Conservation (phyloP, 108 stramenopile species). For the Cylindrotheca fusiformis region DNA sequence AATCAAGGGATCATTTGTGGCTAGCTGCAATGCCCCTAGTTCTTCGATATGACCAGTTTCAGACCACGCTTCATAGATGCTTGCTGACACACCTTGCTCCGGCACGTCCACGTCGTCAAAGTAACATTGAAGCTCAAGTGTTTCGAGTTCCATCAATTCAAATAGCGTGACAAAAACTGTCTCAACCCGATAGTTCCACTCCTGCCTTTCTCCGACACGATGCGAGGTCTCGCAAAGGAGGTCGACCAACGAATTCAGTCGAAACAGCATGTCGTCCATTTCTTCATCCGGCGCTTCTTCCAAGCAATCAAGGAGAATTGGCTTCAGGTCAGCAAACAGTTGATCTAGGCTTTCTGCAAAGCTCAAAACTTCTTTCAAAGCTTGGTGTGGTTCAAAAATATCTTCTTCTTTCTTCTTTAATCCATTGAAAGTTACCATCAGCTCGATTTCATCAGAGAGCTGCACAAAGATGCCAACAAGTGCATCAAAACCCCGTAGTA, state of each 20-base stretch:
- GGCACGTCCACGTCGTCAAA: conserved; percentile 48
- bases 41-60: conserved; percentile 52
- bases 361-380: conserved; percentile 41
- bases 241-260: conserved; percentile 41
- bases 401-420: conserved; percentile 30
- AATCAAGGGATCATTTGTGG: conserved; percentile 22
- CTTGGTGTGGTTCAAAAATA: conserved; percentile 19
- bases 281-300: conserved; percentile 46
- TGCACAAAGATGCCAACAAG: conserved; percentile 42
- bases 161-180: conserved; percentile 49
- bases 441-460: conserved; percentile 51
- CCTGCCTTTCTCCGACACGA: conserved; percentile 46
- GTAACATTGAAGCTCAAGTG: conserved; percentile 34
- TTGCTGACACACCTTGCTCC: conserved; percentile 32
- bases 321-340: conserved; percentile 39
- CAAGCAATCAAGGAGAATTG: conserved; percentile 41
- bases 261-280: conserved; percentile 44
- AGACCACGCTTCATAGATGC: conserved; percentile 45
- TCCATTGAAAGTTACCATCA: conserved; percentile 39
- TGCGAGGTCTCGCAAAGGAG: conserved; percentile 40
- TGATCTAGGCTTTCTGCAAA: conserved; percentile 40
- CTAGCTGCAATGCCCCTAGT: conserved; percentile 29
- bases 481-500: conserved; percentile 49
- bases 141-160: conserved; percentile 46
- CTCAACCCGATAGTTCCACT: conserved; percentile 50